Evolutionary conservation across 2,329 filamentous ascomycete genomes (phyloP).

Genomic region (Leptographium galeiforme): DNA sequence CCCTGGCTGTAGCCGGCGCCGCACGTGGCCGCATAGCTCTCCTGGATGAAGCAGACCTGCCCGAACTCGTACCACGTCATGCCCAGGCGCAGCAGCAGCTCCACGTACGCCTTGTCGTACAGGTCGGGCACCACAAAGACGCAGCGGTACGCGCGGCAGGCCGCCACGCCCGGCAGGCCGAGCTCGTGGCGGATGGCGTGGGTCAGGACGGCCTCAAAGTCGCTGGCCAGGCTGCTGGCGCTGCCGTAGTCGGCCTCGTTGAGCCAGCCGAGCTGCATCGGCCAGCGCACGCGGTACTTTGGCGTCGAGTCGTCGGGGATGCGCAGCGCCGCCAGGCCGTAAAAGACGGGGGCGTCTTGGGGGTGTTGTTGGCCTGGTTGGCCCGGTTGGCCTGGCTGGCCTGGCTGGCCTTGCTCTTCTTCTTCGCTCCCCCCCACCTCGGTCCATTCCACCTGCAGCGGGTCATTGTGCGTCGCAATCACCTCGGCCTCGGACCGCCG

Average conservation of each 20-base stretch:
- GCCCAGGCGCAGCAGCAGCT: conserved; percentile 68
- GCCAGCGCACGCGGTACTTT: conserved; percentile 88
- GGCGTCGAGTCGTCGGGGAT: conserved; percentile 83
- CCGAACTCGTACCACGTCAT: conserved; percentile 84
- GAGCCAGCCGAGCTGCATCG: conserved; percentile 71
- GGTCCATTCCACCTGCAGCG: conserved; percentile 89
- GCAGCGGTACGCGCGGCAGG: conserved; percentile 84
- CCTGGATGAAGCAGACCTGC: conserved; percentile 85
- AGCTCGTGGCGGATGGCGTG: conserved; percentile 78
- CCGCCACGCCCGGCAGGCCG: conserved; percentile 60
- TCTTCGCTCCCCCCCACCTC: conserved; percentile 51
- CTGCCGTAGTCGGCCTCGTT: conserved; percentile 82
- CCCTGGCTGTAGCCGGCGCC: conserved; percentile 88
- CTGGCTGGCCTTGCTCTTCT: too few species aligned
- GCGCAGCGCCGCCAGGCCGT: conserved; percentile 68
- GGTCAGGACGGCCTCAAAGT: conserved; percentile 77
- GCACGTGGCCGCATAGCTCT: conserved; percentile 88
- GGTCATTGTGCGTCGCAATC: conserved; percentile 90
- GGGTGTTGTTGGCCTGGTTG: too few species aligned
- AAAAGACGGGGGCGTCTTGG: conserved; percentile 60
- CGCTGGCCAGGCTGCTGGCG: conserved; percentile 68
- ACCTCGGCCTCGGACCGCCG: conserved; percentile 68
- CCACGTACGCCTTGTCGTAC: conserved; percentile 89
- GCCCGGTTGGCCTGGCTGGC: too few species aligned
- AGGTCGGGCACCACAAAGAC: conserved; percentile 96